Evolutionary conservation across 2,329 filamentous ascomycete genomes (phyloP).

Genomic region (Ramichloridium luteum): DNA sequence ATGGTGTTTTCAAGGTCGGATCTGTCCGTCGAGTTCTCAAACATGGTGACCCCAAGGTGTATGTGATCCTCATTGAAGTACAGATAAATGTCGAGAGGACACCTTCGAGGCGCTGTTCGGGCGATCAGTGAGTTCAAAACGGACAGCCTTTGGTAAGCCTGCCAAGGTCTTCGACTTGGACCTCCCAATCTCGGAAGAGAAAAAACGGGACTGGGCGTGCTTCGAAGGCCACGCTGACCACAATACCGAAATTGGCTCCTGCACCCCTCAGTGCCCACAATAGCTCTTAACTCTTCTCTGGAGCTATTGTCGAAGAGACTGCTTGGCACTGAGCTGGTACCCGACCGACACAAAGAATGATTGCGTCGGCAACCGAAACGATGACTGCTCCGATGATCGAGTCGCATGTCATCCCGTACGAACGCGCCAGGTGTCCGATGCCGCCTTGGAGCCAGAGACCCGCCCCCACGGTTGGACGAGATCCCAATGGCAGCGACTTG

Average conservation of each 20-base stretch:
- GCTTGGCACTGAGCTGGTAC: conserved; percentile 39
- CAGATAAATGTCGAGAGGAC: conserved; percentile 45
- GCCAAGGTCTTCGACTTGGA: conserved; percentile 20
- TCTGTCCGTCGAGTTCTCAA: conserved; percentile 28
- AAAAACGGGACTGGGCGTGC: conserved; percentile 34
- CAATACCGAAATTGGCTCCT: conserved; percentile 48
- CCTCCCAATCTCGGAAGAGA: conserved; percentile 19
- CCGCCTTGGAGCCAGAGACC: conserved; percentile 55
- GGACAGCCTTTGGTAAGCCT: no score
- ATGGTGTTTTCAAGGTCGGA: no score
- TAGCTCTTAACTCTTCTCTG: conserved; percentile 39
- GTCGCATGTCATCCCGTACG: conserved; percentile 49
- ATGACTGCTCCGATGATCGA: conserved; percentile 48
- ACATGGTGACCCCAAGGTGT: conserved; percentile 41
- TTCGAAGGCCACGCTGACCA: conserved; percentile 42
- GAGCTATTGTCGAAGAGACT: conserved; percentile 28
- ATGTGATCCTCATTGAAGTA: conserved; percentile 37
- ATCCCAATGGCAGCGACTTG: conserved; percentile 46
- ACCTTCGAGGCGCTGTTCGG: conserved; percentile 26
- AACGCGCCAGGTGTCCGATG: conserved; percentile 46
- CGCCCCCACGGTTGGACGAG: conserved; percentile 51
- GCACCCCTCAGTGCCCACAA: conserved; percentile 49
- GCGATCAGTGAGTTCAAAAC: no score
- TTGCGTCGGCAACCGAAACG: conserved; percentile 38
- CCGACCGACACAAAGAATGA: conserved; percentile 39